Percentiles rank a stretch among this genome's conserved stretches.
Evolutionary conservation across 2,329 filamentous ascomycete genomes (phyloP).

Genomic region (Curvularia lunata): DNA sequence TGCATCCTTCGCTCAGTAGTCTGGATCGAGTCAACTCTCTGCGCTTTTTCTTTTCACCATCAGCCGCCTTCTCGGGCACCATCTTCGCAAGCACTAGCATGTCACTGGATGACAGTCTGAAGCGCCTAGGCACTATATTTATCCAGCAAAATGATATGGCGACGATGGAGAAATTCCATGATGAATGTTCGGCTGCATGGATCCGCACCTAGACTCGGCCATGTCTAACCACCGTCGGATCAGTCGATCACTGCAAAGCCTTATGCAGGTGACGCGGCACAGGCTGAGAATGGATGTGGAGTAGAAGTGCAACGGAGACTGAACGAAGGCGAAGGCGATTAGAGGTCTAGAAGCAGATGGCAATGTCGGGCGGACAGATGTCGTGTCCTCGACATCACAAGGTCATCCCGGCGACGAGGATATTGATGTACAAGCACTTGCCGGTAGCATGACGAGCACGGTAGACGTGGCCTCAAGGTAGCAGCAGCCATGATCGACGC

Average conservation of each 20-base stretch:
- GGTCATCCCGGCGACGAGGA: background rate
- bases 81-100: background rate
- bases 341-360: background rate
- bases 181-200: slow-evolving; percentile 2
- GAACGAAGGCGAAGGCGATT: slow-evolving; percentile 2
- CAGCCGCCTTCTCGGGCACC: background rate
- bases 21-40: background rate
- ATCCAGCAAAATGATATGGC: background rate
- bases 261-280: background rate
- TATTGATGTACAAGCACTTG: background rate
- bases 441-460: background rate
- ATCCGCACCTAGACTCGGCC: slow-evolving; percentile 3
- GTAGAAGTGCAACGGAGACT: slow-evolving; percentile 1
- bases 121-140: no score
- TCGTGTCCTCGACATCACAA: slow-evolving; percentile 1
- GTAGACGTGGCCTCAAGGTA: background rate
- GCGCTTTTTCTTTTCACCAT: background rate
- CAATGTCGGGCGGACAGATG: background rate
- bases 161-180: background rate
- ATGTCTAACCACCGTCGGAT: background rate
- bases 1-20: background rate
- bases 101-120: background rate
- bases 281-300: background rate
- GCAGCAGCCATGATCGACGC: background rate
- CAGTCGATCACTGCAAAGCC: background rate